Evolutionary conservation across 495 filamentous ascomycete species (phyloP).

Genomic region (Xylaria bambusicola): DNA sequence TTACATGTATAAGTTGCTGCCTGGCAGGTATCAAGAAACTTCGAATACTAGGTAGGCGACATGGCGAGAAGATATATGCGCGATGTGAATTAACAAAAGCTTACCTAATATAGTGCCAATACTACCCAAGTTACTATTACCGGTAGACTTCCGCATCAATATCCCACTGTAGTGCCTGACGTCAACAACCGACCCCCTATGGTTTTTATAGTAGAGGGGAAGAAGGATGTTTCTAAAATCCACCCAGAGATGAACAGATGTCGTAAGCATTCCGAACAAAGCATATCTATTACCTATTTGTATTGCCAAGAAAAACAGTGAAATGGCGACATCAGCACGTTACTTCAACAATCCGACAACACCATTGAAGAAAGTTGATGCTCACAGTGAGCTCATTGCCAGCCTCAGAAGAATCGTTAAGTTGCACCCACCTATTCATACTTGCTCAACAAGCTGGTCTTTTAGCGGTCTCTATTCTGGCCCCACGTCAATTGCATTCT

Average conservation of each 20-base stretch:
- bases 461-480: constrained; percentile 59
- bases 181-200: no score
- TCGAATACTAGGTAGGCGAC: no score
- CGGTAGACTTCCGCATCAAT: background rate
- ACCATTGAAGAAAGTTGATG: constrained; percentile 14
- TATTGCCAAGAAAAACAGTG: background rate
- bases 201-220: no score
- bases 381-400: constrained; percentile 19
- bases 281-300: no score
- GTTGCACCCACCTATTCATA: constrained; percentile 23
- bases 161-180: no score
- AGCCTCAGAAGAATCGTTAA: constrained; percentile 23
- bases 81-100: background rate
- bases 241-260: no score
- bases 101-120: constrained; percentile 6
- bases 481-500: constrained; percentile 60
- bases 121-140: background rate
- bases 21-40: no score
- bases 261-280: no score
- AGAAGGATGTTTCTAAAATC: no score
- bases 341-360: constrained; percentile 18
- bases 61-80: background rate
- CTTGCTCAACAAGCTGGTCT: constrained; percentile 28
- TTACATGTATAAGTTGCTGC: no score
- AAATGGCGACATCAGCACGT: constrained; percentile 16